Conservation (phyloP, 805 yeast genomes). For the Metschnikowia gruessii region DNA sequence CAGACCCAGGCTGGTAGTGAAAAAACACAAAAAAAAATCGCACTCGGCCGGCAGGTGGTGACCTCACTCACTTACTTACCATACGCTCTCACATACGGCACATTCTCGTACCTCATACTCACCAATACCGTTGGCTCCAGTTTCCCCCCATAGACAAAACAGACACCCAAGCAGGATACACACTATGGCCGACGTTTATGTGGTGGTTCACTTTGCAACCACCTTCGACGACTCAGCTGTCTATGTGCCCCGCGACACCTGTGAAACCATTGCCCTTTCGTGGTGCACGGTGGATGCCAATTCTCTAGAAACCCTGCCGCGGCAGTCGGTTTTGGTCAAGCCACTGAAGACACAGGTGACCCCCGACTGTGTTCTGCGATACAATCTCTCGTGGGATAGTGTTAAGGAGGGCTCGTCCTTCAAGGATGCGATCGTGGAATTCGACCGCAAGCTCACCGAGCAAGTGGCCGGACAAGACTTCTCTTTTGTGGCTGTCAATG, state of each 20-base stretch:
- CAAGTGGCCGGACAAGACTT: slow-evolving; percentile 49
- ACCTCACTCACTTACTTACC: slow-evolving; percentile 1
- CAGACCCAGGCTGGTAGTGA: neutral
- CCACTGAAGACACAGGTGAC: slow-evolving; percentile 69
- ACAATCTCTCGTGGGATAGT: slow-evolving; percentile 59
- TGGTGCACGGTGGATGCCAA: slow-evolving; percentile 62
- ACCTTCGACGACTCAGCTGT: slow-evolving; percentile 65
- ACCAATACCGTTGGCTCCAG: neutral
- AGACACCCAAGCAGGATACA: neutral
- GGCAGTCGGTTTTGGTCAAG: slow-evolving; percentile 50
- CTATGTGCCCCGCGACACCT: slow-evolving; percentile 60
- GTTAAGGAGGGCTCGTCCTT: slow-evolving; percentile 57
- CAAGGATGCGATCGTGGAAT: slow-evolving; percentile 56
- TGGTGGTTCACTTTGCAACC: slow-evolving; percentile 59
- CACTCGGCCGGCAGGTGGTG: slow-evolving; percentile 8
- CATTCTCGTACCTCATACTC: neutral
- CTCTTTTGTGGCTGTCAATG: slow-evolving; percentile 61
- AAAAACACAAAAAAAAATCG: slow-evolving; percentile 1
- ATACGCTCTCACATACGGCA: neutral
- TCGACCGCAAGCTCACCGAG: slow-evolving; percentile 51
- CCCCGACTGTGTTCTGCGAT: slow-evolving; percentile 49
- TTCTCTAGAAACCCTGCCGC: slow-evolving; percentile 41
- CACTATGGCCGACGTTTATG: slow-evolving; percentile 52
- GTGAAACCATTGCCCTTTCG: slow-evolving; percentile 64
- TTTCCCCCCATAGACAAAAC: neutral